Evolutionary conservation across 129 eudicot species (phyloP), one percentile per base, ranked within the genome.

Genomic region (Solidago caesia): DNA sequence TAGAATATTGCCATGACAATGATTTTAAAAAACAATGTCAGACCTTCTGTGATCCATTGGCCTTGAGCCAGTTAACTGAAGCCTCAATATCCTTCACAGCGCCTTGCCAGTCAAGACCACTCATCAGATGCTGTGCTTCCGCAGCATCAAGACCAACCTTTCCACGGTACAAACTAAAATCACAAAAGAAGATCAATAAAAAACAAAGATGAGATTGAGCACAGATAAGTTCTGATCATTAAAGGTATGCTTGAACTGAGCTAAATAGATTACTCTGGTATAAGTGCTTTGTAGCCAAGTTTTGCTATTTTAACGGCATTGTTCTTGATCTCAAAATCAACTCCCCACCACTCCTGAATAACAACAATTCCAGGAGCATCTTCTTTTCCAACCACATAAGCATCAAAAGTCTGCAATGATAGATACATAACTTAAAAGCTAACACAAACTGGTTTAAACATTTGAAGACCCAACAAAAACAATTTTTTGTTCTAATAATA

Each of bases 271-370:
- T 93, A 93, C 98, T 93, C 98, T 0, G 97, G 98, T 70, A 93
- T 90, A 68, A 93, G 89, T 44, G 96, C 88, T 77, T 79, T 85
- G 72, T 88, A 90, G 68, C 96, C 98, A 42, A 93, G 84, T 84
- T 88, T 82, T 4, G 98, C 86, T 51, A 90, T 86, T 72, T 85
- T 89, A 65, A 84, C 57, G 49, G 98, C 96, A 71, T 93, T 92
- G 62, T 93, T 93, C 83, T 93, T 93, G 66, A 93, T 80, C 86
- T 93, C 98, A 70, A 82, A 93, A 75, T 93, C 98, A 67, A 93
- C 96, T 60, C 97, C 98, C 98, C 98, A 93, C 96, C 97, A 90
- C 74, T 93, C 98, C 71, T 93, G 98, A 73, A 93, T 79, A 73
- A 93, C 97, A 52, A 93, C 96, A 33, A 93, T 84, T 52, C 98